A percentile compares a stretch with the other conserved stretches of the same genome.
phyloP scores from a whole-genome alignment of 768 basidiomycete species.

The Myochromella boudieri region DNA sequence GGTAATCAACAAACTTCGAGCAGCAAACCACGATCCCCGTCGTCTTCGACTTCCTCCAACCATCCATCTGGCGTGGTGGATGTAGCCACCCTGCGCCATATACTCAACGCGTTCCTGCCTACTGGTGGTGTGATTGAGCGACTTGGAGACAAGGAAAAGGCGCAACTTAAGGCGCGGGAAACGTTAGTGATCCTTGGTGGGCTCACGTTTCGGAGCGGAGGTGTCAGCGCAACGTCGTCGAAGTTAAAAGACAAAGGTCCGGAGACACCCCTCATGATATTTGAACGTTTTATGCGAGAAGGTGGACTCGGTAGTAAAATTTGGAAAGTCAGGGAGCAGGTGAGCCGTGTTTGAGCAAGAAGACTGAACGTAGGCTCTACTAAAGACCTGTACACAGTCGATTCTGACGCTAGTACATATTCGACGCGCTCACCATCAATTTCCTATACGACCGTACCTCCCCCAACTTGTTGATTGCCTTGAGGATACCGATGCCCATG shows the following conservation, averaged over 20 bases:
- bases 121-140: conserved; percentile 79
- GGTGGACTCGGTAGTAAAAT: conserved; percentile 77
- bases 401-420: conserved; percentile 72
- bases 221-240: conserved; percentile 40
- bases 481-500: conserved; percentile 88
- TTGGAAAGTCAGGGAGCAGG: conserved; percentile 87
- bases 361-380: not conserved
- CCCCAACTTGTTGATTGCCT: conserved; percentile 77
- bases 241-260: conserved; percentile 57
- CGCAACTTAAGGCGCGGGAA: conserved; percentile 74
- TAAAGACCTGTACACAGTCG: conserved; percentile 33
- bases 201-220: conserved; percentile 62
- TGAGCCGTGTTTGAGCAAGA: conserved; percentile 29
- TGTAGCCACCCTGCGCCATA: conserved; percentile 60
- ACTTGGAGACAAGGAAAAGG: conserved; percentile 77
- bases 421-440: conserved; percentile 66
- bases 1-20: conserved; percentile 25
- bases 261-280: conserved; percentile 67
- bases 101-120: conserved; percentile 68
- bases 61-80: conserved; percentile 47
- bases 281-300: conserved; percentile 74
- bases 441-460: conserved; percentile 82
- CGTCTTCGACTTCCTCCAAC: conserved; percentile 51
- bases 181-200: conserved; percentile 74
- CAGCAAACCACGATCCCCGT: conserved; percentile 44